Conservation (phyloP, 2,329 filamentous ascomycete species). For the Aureobasidium leucospermi region DNA sequence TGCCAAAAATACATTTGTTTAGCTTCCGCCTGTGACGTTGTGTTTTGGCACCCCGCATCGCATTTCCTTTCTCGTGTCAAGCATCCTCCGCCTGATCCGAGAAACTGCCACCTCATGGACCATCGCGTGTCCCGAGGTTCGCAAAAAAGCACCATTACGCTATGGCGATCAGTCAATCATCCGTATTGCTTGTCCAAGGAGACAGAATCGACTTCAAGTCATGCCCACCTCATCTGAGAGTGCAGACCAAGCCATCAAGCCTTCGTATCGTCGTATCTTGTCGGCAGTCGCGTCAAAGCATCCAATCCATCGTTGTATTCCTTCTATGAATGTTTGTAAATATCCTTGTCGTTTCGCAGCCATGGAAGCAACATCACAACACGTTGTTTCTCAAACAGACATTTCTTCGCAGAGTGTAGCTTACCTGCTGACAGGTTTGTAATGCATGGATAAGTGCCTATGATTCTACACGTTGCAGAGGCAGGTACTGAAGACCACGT, state of each 20-base stretch:
- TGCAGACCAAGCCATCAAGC: neutral
- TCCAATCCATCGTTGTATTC: too few species aligned
- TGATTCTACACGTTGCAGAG: too few species aligned
- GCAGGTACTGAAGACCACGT: too few species aligned
- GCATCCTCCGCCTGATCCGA: neutral
- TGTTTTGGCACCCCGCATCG: neutral
- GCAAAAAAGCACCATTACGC: neutral
- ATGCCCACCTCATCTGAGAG: neutral
- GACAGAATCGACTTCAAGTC: neutral
- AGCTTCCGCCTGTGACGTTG: neutral
- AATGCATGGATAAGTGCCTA: neutral
- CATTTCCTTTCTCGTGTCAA: neutral
- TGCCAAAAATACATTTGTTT: neutral
- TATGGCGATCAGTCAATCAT: constrained; percentile 1
- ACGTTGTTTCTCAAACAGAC: too few species aligned
- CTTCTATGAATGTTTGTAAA: too few species aligned
- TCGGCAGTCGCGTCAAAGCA: neutral
- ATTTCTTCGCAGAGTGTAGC: too few species aligned
- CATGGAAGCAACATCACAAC: too few species aligned
- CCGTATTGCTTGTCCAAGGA: neutral
- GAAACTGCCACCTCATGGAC: neutral
- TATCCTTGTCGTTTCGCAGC: too few species aligned
- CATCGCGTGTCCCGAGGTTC: neutral
- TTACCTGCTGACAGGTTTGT: too few species aligned
- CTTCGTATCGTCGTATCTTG: too few species aligned